phyloP scores from a whole-genome alignment of 129 eudicot species.

The Smallanthus sonchifolius region DNA sequence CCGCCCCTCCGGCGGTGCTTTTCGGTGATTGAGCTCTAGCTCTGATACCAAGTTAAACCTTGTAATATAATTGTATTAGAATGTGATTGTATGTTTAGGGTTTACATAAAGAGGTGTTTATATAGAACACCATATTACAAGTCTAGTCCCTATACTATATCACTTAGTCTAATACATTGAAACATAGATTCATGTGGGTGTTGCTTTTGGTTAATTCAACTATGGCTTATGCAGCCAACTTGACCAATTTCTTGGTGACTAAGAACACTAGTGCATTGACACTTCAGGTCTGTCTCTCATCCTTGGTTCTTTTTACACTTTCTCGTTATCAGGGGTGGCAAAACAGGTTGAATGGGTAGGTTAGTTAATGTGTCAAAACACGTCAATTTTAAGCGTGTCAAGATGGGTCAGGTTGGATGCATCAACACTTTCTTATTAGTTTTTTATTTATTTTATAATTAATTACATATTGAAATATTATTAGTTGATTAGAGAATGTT shows the following conservation, averaged over 20 bases:
- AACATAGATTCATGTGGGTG: conserved; percentile 71
- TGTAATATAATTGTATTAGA: no score
- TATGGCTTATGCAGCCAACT: conserved; percentile 91
- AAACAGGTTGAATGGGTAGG: not conserved
- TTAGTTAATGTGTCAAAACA: not conserved
- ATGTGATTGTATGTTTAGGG: no score
- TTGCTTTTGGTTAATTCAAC: conserved; percentile 68
- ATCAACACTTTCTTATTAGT: not conserved
- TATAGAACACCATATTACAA: no score
- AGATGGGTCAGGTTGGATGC: not conserved
- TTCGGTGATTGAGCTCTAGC: no score
- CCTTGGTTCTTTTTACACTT: conserved; percentile 1
- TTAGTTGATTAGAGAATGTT: not conserved
- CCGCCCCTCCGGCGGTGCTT: no score
- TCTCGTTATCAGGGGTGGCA: not conserved
- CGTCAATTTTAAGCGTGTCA: not conserved
- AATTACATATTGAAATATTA: not conserved
- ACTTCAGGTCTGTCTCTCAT: conserved; percentile 65
- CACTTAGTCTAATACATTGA: no score
- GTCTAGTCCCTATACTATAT: no score
- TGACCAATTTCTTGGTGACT: conserved; percentile 91
- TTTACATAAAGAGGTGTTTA: no score
- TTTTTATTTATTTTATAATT: not conserved
- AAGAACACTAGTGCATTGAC: conserved; percentile 97
- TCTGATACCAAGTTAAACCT: no score